Evolutionary conservation across 441 rosid species (phyloP).

Genomic region (Bruguiera hainesii): DNA sequence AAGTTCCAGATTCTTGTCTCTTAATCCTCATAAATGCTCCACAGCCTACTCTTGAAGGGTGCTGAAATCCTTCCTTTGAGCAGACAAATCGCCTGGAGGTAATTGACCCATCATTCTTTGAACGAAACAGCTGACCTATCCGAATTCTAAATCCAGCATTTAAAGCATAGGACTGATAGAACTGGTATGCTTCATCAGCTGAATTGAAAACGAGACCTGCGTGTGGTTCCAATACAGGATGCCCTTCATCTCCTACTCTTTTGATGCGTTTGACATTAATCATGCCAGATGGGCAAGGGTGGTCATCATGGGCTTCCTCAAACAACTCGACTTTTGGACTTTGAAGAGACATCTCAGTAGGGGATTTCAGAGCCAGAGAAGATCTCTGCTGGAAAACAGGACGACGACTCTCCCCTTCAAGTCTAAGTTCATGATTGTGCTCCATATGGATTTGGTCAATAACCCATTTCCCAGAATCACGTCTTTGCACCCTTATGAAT

Average conservation of each 20-base stretch:
- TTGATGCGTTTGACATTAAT: constrained; percentile 53
- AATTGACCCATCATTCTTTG: constrained; percentile 75
- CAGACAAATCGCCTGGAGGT: constrained; percentile 88
- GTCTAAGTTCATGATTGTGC: constrained; percentile 75
- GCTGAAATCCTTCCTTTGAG: constrained; percentile 93
- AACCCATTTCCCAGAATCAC: constrained; percentile 82
- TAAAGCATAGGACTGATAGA: constrained; percentile 62
- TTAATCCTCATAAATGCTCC: constrained; percentile 92
- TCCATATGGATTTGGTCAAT: constrained; percentile 77
- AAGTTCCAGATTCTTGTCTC: constrained; percentile 68
- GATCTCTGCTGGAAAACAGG: constrained; percentile 30
- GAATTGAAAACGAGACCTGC: constrained; percentile 60
- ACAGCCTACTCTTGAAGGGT: constrained; percentile 88
- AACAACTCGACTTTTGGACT: constrained; percentile 49
- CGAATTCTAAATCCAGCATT: constrained; percentile 69
- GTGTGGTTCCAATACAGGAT: constrained; percentile 44
- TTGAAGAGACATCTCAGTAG: constrained; percentile 37
- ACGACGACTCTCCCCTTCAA: constrained; percentile 30
- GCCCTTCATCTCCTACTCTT: constrained; percentile 44
- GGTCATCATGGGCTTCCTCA: constrained; percentile 38
- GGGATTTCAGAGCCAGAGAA: constrained; percentile 36
- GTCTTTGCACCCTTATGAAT: constrained; percentile 56
- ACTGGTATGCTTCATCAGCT: constrained; percentile 71
- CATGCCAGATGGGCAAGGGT: constrained; percentile 43
- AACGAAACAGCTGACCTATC: constrained; percentile 83